phyloP scores from a whole-genome alignment of 1,284 basidiomycete species.

The Cryptococcus depauperatus region DNA sequence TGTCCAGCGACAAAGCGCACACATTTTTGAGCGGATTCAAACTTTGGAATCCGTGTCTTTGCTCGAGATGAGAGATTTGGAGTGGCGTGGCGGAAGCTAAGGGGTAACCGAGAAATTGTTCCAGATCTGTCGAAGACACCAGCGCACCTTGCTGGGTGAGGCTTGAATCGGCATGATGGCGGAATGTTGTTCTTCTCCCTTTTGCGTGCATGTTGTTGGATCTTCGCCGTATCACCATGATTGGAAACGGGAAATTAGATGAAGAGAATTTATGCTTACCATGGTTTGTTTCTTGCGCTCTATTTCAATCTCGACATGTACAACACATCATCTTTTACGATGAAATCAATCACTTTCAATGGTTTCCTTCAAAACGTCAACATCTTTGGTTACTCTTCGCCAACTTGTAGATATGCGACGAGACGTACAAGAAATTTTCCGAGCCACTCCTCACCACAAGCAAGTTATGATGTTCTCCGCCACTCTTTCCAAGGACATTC shows the following conservation, averaged over 20 bases:
- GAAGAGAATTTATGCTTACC: slow-evolving; percentile 15
- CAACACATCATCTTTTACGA: not conserved
- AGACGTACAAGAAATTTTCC: slow-evolving; percentile 99
- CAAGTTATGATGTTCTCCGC: slow-evolving; percentile 99
- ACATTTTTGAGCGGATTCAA: not conserved
- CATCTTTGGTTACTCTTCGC: slow-evolving; percentile 4
- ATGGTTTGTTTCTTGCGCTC: slow-evolving; percentile 10
- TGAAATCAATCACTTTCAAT: not conserved
- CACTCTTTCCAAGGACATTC: slow-evolving; percentile 93
- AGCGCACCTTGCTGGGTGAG: slow-evolving; percentile 7
- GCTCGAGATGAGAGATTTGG: not conserved
- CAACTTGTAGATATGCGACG: slow-evolving; percentile 87
- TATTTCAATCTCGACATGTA: not conserved
- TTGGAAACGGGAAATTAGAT: no score
- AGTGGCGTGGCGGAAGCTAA: no score
- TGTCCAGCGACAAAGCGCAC: not conserved
- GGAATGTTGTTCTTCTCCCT: not conserved
- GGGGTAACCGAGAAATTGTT: no score
- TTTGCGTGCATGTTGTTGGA: not conserved
- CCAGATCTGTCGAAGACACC: slow-evolving; percentile 6
- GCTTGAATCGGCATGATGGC: not conserved
- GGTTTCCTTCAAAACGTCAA: slow-evolving; percentile 1
- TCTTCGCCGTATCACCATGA: not conserved
- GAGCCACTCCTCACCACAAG: slow-evolving; percentile 98
- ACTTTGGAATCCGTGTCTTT: not conserved